phyloP scores from a whole-genome alignment of 2,329 filamentous ascomycete genomes.

The Paramyrothecium roridum region DNA sequence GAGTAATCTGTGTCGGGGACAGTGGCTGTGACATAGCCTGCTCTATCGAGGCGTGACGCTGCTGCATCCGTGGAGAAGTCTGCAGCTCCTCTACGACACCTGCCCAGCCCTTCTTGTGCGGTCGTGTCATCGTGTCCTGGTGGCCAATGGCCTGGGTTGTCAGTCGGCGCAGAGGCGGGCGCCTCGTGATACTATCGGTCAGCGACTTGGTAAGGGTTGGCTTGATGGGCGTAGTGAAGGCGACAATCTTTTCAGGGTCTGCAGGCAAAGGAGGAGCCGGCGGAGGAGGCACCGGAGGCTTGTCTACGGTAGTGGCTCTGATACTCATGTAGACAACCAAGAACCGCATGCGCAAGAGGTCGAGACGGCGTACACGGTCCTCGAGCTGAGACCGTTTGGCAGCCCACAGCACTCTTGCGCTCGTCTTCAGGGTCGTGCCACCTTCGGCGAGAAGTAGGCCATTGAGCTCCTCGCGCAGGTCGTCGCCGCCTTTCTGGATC shows the following conservation, averaged over 20 bases:
- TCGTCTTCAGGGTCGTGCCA: conserved; percentile 37
- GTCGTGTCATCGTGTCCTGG: conserved; percentile 41
- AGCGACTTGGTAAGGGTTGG: conserved; percentile 36
- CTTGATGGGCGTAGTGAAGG: conserved; percentile 24
- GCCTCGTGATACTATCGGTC: conserved; percentile 40
- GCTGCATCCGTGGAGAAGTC: conserved; percentile 56
- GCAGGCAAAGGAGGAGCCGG: conserved; percentile 23
- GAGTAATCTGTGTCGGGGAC: conserved; percentile 24
- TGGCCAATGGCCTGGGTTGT: conserved; percentile 53
- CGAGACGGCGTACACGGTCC: conserved; percentile 55
- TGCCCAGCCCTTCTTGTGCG: conserved; percentile 56
- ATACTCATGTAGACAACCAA: conserved; percentile 63
- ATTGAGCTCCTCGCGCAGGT: conserved; percentile 59
- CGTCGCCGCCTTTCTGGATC: conserved; percentile 59
- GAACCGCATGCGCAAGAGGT: conserved; percentile 62
- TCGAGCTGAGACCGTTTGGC: conserved; percentile 50
- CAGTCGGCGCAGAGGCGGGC: conserved; percentile 48
- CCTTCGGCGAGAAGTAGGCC: conserved; percentile 45
- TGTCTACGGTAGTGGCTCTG: conserved; percentile 36
- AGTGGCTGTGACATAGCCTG: conserved; percentile 42
- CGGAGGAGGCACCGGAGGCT: conserved; percentile 22
- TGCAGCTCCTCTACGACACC: conserved; percentile 63
- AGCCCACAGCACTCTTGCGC: conserved; percentile 57
- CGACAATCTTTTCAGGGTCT: conserved; percentile 30
- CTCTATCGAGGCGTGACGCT: conserved; percentile 62